Conservation (phyloP, 2,329 filamentous ascomycete species). For the Myrmaecium sp. region DNA sequence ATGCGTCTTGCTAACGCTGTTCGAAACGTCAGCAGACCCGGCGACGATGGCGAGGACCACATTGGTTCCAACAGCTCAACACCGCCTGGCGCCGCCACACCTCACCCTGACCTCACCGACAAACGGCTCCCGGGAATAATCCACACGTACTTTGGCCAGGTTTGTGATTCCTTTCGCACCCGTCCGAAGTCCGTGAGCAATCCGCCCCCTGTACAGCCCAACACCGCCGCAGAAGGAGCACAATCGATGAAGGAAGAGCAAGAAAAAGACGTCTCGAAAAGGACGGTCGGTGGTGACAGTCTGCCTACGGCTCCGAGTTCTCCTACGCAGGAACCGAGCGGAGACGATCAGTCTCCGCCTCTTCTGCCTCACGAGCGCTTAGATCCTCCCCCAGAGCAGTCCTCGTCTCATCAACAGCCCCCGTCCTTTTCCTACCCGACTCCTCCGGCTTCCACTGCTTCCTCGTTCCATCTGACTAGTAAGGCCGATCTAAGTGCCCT, state of each 20-base stretch:
- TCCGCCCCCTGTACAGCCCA: conserved; percentile 18
- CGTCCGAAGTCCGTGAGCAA: conserved; percentile 21
- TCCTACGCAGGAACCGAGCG: conserved; percentile 6
- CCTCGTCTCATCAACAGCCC: conserved; percentile 6
- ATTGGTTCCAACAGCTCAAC: conserved; percentile 69
- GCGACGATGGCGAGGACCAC: conserved; percentile 54
- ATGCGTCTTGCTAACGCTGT: conserved; percentile 18
- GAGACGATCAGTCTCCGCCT: conserved; percentile 12
- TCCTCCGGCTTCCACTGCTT: conserved; percentile 23
- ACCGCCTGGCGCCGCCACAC: conserved; percentile 80
- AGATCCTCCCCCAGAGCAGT: conserved; percentile 4
- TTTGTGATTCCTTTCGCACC: conserved; percentile 59
- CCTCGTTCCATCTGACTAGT: conserved; percentile 16
- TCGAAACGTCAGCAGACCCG: conserved; percentile 20
- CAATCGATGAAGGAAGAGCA: conserved; percentile 1
- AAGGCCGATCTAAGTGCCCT: conserved; percentile 8
- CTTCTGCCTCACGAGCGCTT: conserved; percentile 19
- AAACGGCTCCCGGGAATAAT: conserved; percentile 91
- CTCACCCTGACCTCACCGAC: conserved; percentile 82
- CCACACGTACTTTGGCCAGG: conserved; percentile 95
- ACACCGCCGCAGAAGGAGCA: conserved; percentile 4
- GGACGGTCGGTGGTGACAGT: conserved; percentile 5
- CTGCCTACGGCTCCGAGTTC: conserved; percentile 20
- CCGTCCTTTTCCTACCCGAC: conserved; percentile 19
- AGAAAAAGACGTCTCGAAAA: neutral